These are phyloP conservation scores for Hemerocallis citrina DNA, from an alignment of 106 monocot genomes.

Conservation along the genomic window DNA sequence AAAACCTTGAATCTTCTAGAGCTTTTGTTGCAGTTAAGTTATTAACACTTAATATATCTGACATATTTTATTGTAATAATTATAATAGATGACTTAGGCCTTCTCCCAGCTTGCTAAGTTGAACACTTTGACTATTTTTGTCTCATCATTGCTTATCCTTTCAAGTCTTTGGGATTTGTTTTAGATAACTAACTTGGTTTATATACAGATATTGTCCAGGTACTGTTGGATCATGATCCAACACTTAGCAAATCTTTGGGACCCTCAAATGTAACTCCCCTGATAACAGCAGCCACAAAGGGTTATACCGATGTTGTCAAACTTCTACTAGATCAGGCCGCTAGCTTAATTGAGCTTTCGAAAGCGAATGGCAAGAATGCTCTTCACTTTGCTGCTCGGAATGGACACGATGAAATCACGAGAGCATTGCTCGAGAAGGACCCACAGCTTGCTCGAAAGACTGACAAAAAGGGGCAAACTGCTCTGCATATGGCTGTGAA, in stretches of 20 bases:
- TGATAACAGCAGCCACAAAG: slow-evolving; percentile 25
- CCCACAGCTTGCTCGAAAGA: slow-evolving; percentile 26
- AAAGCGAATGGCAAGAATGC: slow-evolving; percentile 32
- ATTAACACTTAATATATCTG: too few species aligned
- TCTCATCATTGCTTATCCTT: too few species aligned
- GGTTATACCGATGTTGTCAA: slow-evolving; percentile 22
- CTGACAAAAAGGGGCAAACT: slow-evolving; percentile 35
- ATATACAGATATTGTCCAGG: slow-evolving; percentile 24
- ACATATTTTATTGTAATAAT: too few species aligned
- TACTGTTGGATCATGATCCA: slow-evolving; percentile 20
- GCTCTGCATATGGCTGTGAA: slow-evolving; percentile 35
- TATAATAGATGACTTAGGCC: too few species aligned
- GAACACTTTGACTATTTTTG: too few species aligned
- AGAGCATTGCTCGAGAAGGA: slow-evolving; percentile 27
- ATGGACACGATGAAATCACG: slow-evolving; percentile 22
- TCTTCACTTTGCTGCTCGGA: slow-evolving; percentile 26
- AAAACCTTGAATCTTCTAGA: too few species aligned
- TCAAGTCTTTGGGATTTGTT: background rate
- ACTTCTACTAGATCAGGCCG: slow-evolving; percentile 14
- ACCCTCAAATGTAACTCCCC: slow-evolving; percentile 25
- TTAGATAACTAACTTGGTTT: slow-evolving; percentile 2
- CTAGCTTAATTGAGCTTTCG: slow-evolving; percentile 11
- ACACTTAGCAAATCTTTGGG: slow-evolving; percentile 22
- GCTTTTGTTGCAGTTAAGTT: too few species aligned
- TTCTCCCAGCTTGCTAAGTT: too few species aligned